Base-by-base conservation (phyloP, 768 basidiomycete genomes). In the Boletus huronensis region DNA sequence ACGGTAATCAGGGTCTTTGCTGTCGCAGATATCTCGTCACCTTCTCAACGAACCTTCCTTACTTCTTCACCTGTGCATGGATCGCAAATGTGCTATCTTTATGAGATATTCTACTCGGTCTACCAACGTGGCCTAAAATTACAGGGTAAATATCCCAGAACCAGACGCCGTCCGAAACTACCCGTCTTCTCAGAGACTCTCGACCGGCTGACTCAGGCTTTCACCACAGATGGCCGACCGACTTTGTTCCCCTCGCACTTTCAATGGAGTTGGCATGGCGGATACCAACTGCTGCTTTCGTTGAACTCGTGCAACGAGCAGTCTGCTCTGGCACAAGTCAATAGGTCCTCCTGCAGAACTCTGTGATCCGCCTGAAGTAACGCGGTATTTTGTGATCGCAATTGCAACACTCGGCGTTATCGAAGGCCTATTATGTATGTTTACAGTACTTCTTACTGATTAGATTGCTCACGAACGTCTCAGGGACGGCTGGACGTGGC, bases 201-300 rank as follows among this genome's bases (percentile, higher is more conserved):
- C 38, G 23, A 26, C 21, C 29, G n/a, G 28, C 49, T 41, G n/a
- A 32, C 36, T 47, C 55, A 23, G 7, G 10, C 40, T 58, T 39
- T 58, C 63, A 6, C 56, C 61, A 10, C 49, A 60, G 19, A 61
- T 54, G 0, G n/a, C n/a, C 56, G 64, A 21, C 53, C n/a, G n/a
- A n/a, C n/a, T n/a, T 72, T 25, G 59, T 68, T n/a, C 69, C 70
- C 0, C 57, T 70, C 3, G 62, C 61, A 16, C 46, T 71, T 14
- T 52, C 55, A 21, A 59, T 58, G 19, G 19, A 19, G 38, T 19
- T 38, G 7, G 38, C 19, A 19, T 2, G 5, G n/a, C n/a, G 10
- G 5, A 39, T 39, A 39, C n/a, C 38, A 5, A n/a, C 17, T 3
- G n/a, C 19, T 39, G 21, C 38, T 19, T 11, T 19, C 19, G 7